Evolutionary conservation across 305 asterid genomes (phyloP).

Genomic region (Ilex paraguariensis): DNA sequence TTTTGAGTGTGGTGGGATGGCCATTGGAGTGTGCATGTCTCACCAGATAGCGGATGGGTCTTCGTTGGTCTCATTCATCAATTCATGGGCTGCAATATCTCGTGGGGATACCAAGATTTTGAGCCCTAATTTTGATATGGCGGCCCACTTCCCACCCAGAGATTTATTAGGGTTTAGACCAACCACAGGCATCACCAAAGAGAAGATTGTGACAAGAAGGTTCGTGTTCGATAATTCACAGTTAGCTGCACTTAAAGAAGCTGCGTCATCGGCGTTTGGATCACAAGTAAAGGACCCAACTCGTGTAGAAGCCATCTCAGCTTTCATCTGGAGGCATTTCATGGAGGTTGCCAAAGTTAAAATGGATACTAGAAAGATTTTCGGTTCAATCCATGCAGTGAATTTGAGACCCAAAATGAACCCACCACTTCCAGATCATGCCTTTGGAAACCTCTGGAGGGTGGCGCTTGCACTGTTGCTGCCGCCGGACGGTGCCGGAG

Average conservation of each 20-base stretch:
- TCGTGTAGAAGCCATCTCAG: conserved; percentile 25
- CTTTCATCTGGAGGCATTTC: conserved; percentile 23
- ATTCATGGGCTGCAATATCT: conserved; percentile 27
- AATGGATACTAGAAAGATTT: neutral
- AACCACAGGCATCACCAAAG: neutral
- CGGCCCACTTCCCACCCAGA: conserved; percentile 21
- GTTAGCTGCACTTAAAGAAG: conserved; percentile 8
- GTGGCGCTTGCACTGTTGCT: conserved; percentile 6
- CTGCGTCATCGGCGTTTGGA: neutral
- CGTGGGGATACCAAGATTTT: conserved; percentile 1
- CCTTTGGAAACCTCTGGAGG: conserved; percentile 29
- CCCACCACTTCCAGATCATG: conserved; percentile 15
- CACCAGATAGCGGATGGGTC: conserved; percentile 30
- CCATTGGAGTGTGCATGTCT: conserved; percentile 23
- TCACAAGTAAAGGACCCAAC: conserved; percentile 19
- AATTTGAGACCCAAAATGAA: conserved; percentile 28
- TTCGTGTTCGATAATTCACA: conserved; percentile 23
- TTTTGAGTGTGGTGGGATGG: conserved; percentile 32
- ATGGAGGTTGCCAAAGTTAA: conserved; percentile 1
- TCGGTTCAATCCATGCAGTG: conserved; percentile 23
- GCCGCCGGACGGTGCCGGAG: neutral
- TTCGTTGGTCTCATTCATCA: conserved; percentile 21
- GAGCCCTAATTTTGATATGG: conserved; percentile 5
- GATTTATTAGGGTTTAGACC: conserved; percentile 8
- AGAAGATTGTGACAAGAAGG: conserved; percentile 23